These are phyloP conservation scores for Phytopythium helicoides DNA, from an alignment of 352 stramenopile genomes.

Conservation along the genomic window DNA sequence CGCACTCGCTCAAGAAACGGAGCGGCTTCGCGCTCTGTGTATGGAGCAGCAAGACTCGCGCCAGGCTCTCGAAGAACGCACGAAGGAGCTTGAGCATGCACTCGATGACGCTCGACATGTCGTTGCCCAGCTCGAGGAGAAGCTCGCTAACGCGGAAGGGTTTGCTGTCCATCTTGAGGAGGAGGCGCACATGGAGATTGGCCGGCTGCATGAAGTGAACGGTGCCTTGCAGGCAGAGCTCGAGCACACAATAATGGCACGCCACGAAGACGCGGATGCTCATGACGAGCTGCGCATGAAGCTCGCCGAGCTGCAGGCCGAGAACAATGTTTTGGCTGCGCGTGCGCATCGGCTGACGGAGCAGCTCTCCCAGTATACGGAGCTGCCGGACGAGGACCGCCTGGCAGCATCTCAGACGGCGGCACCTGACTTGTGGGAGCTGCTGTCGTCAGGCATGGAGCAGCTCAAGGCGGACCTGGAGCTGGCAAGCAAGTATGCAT, in stretches of 20 bases:
- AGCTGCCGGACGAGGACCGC: conserved; percentile 68
- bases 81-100: conserved; percentile 50
- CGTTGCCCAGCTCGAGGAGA: conserved; percentile 74
- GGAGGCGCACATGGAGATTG: conserved; percentile 61
- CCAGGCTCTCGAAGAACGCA: conserved; percentile 39
- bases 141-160: conserved; percentile 52
- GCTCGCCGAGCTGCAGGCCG: conserved; percentile 72
- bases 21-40: conserved; percentile 18
- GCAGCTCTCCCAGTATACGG: conserved; percentile 83
- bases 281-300: conserved; percentile 71
- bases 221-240: conserved; percentile 60
- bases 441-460: conserved; percentile 86
- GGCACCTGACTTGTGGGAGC: conserved; percentile 79
- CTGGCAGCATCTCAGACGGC: conserved; percentile 50
- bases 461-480: conserved; percentile 87
- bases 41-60: conserved; percentile 34
- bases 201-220: conserved; percentile 59
- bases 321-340: conserved; percentile 83
- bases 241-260: conserved; percentile 52
- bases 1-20: conserved; percentile 29
- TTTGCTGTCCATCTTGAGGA: conserved; percentile 60
- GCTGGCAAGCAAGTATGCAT: conserved; percentile 83
- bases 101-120: conserved; percentile 60
- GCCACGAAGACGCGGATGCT: conserved; percentile 60
- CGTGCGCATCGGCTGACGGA: conserved; percentile 75